Conservation (phyloP, 768 basidiomycete genomes). For the Clitopilus passeckerianus region DNA sequence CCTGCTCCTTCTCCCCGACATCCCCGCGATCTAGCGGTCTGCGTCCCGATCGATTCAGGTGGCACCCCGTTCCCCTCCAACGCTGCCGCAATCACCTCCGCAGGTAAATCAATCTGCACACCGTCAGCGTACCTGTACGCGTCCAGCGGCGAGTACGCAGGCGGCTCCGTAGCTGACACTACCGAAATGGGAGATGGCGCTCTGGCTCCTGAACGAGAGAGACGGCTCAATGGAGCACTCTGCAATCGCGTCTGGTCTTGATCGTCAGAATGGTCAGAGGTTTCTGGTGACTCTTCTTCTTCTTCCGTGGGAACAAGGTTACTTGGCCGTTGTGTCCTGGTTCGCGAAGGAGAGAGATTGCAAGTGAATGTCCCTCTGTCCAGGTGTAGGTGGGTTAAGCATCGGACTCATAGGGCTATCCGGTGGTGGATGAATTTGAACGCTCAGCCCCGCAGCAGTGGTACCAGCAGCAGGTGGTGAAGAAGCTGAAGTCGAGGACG, state of each 20-base stretch:
- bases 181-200: neutral
- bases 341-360: constrained; percentile 49
- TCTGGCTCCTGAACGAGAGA: constrained; percentile 29
- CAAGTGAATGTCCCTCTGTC: constrained; percentile 76
- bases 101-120: constrained; percentile 89
- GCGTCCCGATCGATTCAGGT: constrained; percentile 47
- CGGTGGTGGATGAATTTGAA: constrained; percentile 72
- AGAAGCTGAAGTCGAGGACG: constrained; percentile 41
- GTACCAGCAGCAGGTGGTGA: neutral
- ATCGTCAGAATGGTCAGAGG: neutral
- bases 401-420: constrained; percentile 75
- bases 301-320: neutral
- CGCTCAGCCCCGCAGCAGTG: constrained; percentile 39
- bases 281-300: constrained; percentile 3
- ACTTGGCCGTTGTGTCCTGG: constrained; percentile 10
- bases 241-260: neutral
- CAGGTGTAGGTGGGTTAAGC: constrained; percentile 81
- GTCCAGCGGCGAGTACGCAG: constrained; percentile 86
- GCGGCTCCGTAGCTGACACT: constrained; percentile 46
- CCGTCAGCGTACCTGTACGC: constrained; percentile 82
- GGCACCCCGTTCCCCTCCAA: constrained; percentile 71
- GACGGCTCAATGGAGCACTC: constrained; percentile 28
- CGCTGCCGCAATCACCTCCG: constrained; percentile 87
- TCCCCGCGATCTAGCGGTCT: constrained; percentile 45
- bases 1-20: constrained; percentile 41